Evolutionary conservation across 345 rosid species (phyloP), one percentile per base, ranked within the genome.

Genomic region (Microcos paniculata): DNA sequence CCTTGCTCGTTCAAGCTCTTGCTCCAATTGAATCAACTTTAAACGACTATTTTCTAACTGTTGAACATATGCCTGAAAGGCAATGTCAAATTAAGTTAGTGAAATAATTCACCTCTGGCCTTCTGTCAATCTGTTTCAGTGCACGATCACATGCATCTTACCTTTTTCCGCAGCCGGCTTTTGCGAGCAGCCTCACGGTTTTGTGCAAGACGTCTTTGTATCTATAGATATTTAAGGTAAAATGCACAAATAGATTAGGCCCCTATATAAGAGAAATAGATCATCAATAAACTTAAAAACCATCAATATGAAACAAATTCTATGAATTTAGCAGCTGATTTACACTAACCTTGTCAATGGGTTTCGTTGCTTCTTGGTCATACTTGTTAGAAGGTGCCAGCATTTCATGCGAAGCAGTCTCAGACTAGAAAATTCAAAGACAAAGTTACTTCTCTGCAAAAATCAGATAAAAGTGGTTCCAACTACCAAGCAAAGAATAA

Each of bases 151-250:
- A 63, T 69, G 23, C 65, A 51, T 73, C 64, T 9, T 81, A 96
- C 99, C 90, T 96, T 96, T 81, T 93, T 96, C 79, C 99, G 87
- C 80, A 96, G 65, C 65, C 99, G 98, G 80, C 99, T 92, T 81
- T 96, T 96, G 74, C 97, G 92, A 64, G 99, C 99, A 84, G 99
- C 99, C 85, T 93, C 98, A 4, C 98, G 96, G 58, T 96, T 96
- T 78, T 93, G 98, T 19, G 98, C 98, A 31, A 93, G 98, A 59
- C 99, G 91, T 80, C 98, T 90, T 80, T 90, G 96, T 79, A 89
- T 80, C 99, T 93, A 78, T 57, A 46, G 51, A 81, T 26, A 61
- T 23, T n/a, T 24, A 33, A 62, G 58, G 19, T 45, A 43, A 61
- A 35, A 30, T 46, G 64, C 14, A 23, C 12, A 62, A 76, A 45